phyloP scores from a whole-genome alignment of 169 alveolate genomes.

The Plasmodium vivax region DNA sequence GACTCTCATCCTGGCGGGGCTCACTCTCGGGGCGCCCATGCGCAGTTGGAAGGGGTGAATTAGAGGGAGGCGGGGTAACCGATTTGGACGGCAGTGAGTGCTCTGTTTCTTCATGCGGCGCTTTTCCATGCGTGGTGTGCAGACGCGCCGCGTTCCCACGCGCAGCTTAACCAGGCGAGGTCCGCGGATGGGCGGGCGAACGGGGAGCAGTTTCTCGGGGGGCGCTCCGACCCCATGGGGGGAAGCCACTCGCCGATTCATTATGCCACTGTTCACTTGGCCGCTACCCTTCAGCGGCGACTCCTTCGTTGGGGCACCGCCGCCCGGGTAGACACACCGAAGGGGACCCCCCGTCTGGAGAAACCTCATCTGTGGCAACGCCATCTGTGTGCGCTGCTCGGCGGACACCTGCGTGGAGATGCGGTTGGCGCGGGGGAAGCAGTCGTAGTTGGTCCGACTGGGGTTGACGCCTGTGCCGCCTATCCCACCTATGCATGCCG shows the following conservation, averaged over 20 bases:
- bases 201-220: not conserved
- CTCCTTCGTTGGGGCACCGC: not conserved
- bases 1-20: not conserved
- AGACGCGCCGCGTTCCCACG: not conserved
- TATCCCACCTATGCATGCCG: not conserved
- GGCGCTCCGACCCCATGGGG: not conserved
- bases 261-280: not conserved
- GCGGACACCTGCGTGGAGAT: not conserved
- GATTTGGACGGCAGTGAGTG: not conserved
- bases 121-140: not conserved
- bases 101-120: not conserved
- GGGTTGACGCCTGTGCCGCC: not conserved
- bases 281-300: not conserved
- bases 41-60: not conserved
- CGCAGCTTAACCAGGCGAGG: not conserved
- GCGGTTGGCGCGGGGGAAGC: not conserved
- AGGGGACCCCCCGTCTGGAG: not conserved
- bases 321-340: not conserved
- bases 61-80: not conserved
- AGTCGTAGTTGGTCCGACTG: not conserved
- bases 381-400: not conserved
- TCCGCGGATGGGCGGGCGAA: not conserved
- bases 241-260: too few species aligned
- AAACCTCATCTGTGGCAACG: not conserved
- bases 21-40: not conserved